Percentiles rank a stretch among this genome's conserved stretches.
Conservation (phyloP, 768 basidiomycete genomes). For the Mycena albidolilacea region DNA sequence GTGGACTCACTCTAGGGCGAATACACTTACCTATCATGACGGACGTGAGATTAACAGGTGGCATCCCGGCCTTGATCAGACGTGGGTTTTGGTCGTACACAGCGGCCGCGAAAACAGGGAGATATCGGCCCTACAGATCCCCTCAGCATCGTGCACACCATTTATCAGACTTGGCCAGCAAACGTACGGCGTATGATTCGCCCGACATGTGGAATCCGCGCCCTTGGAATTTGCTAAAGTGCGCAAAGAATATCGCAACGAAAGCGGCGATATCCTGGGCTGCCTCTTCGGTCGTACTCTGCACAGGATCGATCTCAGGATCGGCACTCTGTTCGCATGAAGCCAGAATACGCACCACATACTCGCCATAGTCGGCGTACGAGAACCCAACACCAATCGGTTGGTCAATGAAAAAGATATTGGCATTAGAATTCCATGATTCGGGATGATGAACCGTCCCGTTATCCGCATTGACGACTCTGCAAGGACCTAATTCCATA, state of each 20-base stretch:
- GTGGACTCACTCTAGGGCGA: background rate
- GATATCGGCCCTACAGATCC: constrained; percentile 61
- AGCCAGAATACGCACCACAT: constrained; percentile 6
- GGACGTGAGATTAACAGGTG: constrained; percentile 65
- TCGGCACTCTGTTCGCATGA: background rate
- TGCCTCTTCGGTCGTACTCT: constrained; percentile 67
- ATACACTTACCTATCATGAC: constrained; percentile 60
- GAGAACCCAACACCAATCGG: constrained; percentile 45
- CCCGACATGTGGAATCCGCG: constrained; percentile 53
- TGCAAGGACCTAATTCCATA: constrained; percentile 74
- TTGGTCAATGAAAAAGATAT: constrained; percentile 63
- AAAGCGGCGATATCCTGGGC: constrained; percentile 63
- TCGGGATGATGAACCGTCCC: constrained; percentile 58
- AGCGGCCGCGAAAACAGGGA: constrained; percentile 65
- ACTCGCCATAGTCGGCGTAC: constrained; percentile 51
- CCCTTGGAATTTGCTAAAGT: constrained; percentile 62
- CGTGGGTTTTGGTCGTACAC: constrained; percentile 63
- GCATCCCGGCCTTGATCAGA: constrained; percentile 59
- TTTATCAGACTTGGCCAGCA: too few relatives aligned
- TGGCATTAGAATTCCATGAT: constrained; percentile 67
- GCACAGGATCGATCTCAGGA: background rate
- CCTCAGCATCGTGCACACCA: background rate
- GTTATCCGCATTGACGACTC: constrained; percentile 55
- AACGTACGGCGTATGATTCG: constrained; percentile 67
- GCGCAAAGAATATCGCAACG: constrained; percentile 68